Base-by-base conservation (phyloP, 2,329 filamentous ascomycete species). In the Colletotrichum tamarilloi region DNA sequence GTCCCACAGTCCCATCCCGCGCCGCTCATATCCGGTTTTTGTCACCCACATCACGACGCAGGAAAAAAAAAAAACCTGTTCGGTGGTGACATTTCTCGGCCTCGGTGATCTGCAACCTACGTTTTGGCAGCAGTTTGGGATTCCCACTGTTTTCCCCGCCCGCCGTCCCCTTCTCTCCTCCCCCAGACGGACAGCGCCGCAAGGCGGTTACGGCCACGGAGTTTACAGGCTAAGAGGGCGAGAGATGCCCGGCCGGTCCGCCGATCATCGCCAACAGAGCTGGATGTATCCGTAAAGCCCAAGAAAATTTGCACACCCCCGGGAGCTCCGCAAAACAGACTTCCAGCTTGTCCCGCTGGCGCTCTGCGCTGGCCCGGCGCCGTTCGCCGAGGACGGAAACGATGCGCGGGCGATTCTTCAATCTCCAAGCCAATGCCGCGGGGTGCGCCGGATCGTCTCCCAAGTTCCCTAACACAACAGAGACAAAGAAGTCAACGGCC, bases 181-280 rank as follows among this genome's bases (percentile, higher is more conserved):
- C 68, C 68, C 63, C 63, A 68, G 63, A 58, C 68, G 68, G 68
- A 57, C 68, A 72, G 58, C 68, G 64, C 68, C 68, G 42, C 42
- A 6, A 46, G 42, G 42, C 19, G 58, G 32, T 32, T 62, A 30
- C 30, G 30, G 30, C 8, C 16, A 42, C 35, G 42, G 42, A 19
- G 58, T 52, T 42, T 62, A 58, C 32, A 57, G 67, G 57, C 60
- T 38, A 53, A 16, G 32, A 52, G 24, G 26, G 62, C 59, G 69
- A 63, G 59, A 26, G 59, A 64, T 59, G 55, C 46, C 65, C 69
- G 69, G 62, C 67, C 59, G 67, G 68, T 28, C 69, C 69, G 66
- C 55, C 60, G 60, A 73, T 70, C 70, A 38, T 49, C 30, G 42
- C 24, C 7, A 46, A 55, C 46, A 35, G 49, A 60, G 11, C 14